Conservation (phyloP, 306 rosid genomes). For the Prunus mongolica region DNA sequence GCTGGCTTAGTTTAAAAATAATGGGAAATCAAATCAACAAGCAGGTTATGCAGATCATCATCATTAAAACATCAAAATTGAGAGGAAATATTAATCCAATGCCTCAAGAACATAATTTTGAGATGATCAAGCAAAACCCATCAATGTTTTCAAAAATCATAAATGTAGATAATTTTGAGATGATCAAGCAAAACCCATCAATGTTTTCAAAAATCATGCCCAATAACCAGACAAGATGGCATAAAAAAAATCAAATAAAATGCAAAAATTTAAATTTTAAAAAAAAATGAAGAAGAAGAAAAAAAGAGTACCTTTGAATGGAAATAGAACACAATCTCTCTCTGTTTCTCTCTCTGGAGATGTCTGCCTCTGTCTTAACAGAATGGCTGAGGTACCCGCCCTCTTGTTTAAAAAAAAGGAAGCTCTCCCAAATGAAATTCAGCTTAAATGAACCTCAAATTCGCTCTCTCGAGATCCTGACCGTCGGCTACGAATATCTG, state of each 20-base stretch:
- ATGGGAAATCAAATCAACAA: too few relatives aligned
- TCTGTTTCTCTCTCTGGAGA: background rate
- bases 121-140: background rate
- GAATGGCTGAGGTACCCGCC: slow-evolving; percentile 42
- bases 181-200: slow-evolving; percentile 13
- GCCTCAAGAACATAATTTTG: background rate
- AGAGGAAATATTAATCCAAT: background rate
- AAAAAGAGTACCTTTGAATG: slow-evolving; percentile 35
- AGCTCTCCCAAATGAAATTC: slow-evolving; percentile 50
- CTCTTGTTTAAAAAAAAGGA: slow-evolving; percentile 51
- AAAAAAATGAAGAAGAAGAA: background rate
- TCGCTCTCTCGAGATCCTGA: slow-evolving; percentile 31
- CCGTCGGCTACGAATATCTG: slow-evolving; percentile 42
- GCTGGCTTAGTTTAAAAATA: too few relatives aligned
- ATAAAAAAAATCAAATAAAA: background rate
- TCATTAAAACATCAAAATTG: background rate
- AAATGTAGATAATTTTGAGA: background rate
- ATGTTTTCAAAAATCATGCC: background rate
- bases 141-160: background rate
- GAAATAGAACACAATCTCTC: slow-evolving; percentile 17
- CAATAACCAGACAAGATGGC: background rate
- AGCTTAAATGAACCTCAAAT: slow-evolving; percentile 54
- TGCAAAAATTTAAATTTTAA: background rate
- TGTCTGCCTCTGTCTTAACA: slow-evolving; percentile 14
- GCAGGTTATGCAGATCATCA: background rate